Percentiles rank a stretch among this genome's conserved stretches.
These are phyloP conservation scores for Emergomyces pasteurianus DNA, from an alignment of 2,329 filamentous ascomycete species.

Conservation along the genomic window DNA sequence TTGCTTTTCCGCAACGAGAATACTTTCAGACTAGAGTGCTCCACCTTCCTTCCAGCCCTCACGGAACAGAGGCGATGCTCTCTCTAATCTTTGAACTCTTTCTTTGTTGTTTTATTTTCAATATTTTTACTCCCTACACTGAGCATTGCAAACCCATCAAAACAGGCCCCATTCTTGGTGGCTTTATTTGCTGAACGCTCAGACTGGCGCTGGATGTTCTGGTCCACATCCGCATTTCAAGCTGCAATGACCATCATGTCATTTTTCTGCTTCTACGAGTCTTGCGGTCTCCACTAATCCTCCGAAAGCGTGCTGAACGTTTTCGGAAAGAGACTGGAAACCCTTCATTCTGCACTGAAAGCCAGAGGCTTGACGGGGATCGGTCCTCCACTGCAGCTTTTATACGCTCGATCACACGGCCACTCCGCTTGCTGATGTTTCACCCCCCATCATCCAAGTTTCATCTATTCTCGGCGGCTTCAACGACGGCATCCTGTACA, in stretches of 20 bases:
- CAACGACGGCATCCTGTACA: background rate
- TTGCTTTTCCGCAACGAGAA: background rate
- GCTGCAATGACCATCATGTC: background rate
- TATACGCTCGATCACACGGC: background rate
- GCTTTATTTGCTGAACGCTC: background rate
- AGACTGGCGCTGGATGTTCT: background rate
- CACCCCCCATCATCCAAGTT: background rate
- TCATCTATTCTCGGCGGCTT: background rate
- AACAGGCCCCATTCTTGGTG: background rate
- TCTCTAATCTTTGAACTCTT: background rate
- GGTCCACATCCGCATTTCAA: background rate
- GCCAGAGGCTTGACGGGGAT: background rate
- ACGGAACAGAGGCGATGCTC: background rate
- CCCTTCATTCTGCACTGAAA: background rate
- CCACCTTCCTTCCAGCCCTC: too few relatives aligned
- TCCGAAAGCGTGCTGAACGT: background rate
- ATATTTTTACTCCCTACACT: too few relatives aligned
- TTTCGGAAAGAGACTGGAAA: background rate
- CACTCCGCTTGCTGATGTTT: background rate
- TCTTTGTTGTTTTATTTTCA: too few relatives aligned
- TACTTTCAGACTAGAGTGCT: too few relatives aligned
- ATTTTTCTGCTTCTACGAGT: background rate
- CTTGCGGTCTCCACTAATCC: background rate
- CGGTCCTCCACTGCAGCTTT: background rate
- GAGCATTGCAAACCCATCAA: too few relatives aligned